A percentile compares a stretch with the other conserved stretches of the same genome.
These are phyloP conservation scores for Tricholoma hemisulphureum DNA, from an alignment of 768 basidiomycete species.

Conservation along the genomic window DNA sequence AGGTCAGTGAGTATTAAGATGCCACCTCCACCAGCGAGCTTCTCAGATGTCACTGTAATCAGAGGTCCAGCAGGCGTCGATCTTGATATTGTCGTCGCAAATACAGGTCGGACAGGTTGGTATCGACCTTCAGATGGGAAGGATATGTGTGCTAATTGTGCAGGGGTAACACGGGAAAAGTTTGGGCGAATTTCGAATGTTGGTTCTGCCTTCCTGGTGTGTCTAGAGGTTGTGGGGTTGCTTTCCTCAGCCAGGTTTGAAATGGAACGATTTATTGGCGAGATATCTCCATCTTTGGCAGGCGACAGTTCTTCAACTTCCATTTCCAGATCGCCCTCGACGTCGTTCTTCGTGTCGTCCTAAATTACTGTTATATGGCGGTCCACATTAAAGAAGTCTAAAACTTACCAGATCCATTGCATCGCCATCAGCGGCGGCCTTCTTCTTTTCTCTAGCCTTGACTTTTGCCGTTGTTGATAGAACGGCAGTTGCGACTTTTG, in stretches of 20 bases:
- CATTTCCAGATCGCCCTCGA: slow-evolving; percentile 72
- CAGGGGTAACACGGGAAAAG: slow-evolving; percentile 89
- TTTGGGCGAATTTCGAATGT: slow-evolving; percentile 75
- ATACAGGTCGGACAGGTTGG: slow-evolving; percentile 83
- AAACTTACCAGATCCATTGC: slow-evolving; percentile 78
- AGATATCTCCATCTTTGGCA: slow-evolving; percentile 53
- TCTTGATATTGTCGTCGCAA: slow-evolving; percentile 42
- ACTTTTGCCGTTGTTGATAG: slow-evolving; percentile 96
- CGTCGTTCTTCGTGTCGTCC: slow-evolving; percentile 59
- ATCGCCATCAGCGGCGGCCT: slow-evolving; percentile 79
- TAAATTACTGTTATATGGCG: slow-evolving; percentile 23
- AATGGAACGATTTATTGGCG: slow-evolving; percentile 54
- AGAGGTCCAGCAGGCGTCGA: slow-evolving; percentile 29
- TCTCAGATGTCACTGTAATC: slow-evolving; percentile 43
- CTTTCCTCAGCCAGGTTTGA: slow-evolving; percentile 46
- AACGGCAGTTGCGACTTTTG: slow-evolving; percentile 92
- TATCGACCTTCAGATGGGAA: slow-evolving; percentile 82
- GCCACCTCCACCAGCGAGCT: slow-evolving; percentile 78
- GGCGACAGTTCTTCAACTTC: slow-evolving; percentile 53
- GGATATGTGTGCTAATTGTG: slow-evolving; percentile 79
- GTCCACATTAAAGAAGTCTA: neutral
- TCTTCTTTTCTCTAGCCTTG: slow-evolving; percentile 92
- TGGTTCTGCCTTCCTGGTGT: slow-evolving; percentile 71
- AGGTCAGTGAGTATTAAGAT: slow-evolving; percentile 82
- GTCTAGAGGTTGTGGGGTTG: slow-evolving; percentile 36